A percentile compares a stretch with the other conserved stretches of the same genome.
Conservation (phyloP, 495 filamentous ascomycete species). For the Aspergillus affinis region DNA sequence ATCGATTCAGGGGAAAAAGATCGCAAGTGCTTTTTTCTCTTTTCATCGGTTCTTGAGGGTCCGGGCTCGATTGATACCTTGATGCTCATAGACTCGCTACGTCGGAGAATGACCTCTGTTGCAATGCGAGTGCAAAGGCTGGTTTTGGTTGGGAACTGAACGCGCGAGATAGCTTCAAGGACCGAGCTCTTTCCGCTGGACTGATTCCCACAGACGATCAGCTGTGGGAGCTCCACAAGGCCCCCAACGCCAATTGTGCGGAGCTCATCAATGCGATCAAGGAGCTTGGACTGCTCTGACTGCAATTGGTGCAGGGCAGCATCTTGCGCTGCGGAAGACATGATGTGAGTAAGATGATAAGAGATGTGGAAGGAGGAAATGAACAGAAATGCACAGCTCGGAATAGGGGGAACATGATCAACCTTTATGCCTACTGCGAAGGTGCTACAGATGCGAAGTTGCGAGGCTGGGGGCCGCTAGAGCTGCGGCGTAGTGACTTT, state of each 20-base stretch:
- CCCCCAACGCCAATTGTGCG: slow-evolving; percentile 53
- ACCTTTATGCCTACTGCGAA: background rate
- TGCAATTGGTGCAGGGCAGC: slow-evolving; percentile 23
- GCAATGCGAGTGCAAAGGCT: slow-evolving; percentile 68
- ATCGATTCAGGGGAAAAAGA: slow-evolving; percentile 15
- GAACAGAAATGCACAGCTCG: no score
- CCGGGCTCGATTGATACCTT: slow-evolving; percentile 48
- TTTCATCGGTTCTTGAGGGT: slow-evolving; percentile 12
- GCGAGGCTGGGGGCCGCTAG: background rate
- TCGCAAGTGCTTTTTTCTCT: slow-evolving; percentile 16
- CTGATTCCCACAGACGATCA: slow-evolving; percentile 74
- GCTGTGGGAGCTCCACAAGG: slow-evolving; percentile 63
- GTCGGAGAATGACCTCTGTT: slow-evolving; percentile 58
- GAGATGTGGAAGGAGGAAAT: no score
- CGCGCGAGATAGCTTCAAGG: slow-evolving; percentile 68
- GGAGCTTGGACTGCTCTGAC: slow-evolving; percentile 31
- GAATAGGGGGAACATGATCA: no score
- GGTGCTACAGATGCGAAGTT: background rate
- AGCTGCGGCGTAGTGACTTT: background rate
- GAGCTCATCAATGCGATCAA: slow-evolving; percentile 60
- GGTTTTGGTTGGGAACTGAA: slow-evolving; percentile 65
- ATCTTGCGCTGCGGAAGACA: slow-evolving; percentile 6
- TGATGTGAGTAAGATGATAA: background rate
- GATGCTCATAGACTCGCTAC: slow-evolving; percentile 27
- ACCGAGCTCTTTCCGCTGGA: slow-evolving; percentile 74